Conservation (phyloP, 2,329 filamentous ascomycete species). For the Ambrosiella cleistominuta region DNA sequence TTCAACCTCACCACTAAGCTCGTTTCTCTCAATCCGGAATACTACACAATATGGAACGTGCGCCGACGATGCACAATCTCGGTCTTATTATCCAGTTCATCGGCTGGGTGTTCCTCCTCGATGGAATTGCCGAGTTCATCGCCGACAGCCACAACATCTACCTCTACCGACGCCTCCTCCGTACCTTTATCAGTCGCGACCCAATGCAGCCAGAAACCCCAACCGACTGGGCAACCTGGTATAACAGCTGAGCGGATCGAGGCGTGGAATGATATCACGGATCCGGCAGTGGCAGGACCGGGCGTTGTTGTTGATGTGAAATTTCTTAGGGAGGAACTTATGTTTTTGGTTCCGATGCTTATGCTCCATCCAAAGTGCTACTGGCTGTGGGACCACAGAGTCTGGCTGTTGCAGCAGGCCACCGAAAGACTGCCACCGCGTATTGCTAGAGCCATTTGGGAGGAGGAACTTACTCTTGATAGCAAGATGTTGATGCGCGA, state of each 20-base stretch:
- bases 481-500: constrained; percentile 79
- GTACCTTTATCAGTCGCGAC: constrained; percentile 34
- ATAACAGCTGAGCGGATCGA: constrained; percentile 28
- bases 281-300: not conserved
- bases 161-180: constrained; percentile 43
- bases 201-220: constrained; percentile 29
- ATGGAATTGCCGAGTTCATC: constrained; percentile 36
- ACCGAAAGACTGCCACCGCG: constrained; percentile 41
- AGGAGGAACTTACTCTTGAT: constrained; percentile 64
- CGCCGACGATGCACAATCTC: constrained; percentile 53
- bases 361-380: constrained; percentile 89
- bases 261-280: not conserved
- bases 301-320: constrained; percentile 19
- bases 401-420: constrained; percentile 65
- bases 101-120: constrained; percentile 33
- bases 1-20: constrained; percentile 56
- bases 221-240: constrained; percentile 35
- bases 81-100: constrained; percentile 37
- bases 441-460: constrained; percentile 53
- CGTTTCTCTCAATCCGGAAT: constrained; percentile 63
- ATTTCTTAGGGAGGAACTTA: constrained; percentile 54
- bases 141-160: constrained; percentile 39
- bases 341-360: constrained; percentile 69
- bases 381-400: constrained; percentile 96
- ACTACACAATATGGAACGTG: constrained; percentile 84